Conservation (phyloP, 148 eudicot genomes). For the Talinum fruticosum region DNA sequence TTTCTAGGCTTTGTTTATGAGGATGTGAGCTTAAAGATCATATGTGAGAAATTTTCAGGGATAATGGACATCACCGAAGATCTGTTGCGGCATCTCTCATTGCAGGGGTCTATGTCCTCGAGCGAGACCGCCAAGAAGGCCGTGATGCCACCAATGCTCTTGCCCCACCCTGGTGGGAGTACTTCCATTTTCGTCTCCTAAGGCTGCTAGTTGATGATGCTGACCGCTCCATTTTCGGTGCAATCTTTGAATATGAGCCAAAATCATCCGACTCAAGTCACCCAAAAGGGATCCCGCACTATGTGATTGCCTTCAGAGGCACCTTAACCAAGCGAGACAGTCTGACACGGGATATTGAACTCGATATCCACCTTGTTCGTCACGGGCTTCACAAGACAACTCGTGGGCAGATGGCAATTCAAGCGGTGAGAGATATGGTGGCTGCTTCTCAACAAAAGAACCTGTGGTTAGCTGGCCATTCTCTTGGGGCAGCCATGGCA, state of each 20-base stretch:
- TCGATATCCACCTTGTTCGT: conserved; percentile 61
- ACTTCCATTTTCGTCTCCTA: conserved; percentile 54
- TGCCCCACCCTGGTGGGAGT: conserved; percentile 89
- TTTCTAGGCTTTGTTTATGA: background rate
- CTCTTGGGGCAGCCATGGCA: conserved; percentile 88
- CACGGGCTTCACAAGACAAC: conserved; percentile 79
- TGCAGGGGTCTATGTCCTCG: conserved; percentile 71
- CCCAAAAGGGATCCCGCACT: conserved; percentile 43
- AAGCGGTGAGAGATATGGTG: conserved; percentile 60
- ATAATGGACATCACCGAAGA: conserved; percentile 62
- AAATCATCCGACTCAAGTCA: conserved; percentile 24
- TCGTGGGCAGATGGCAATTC: conserved; percentile 63
- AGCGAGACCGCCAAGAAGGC: conserved; percentile 78
- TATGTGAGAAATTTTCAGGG: conserved; percentile 40
- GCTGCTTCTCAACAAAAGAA: conserved; percentile 52
- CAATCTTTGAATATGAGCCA: conserved; percentile 56
- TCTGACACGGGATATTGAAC: conserved; percentile 59
- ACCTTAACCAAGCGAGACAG: conserved; percentile 73
- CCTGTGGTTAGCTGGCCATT: conserved; percentile 84
- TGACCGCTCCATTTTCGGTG: conserved; percentile 74
- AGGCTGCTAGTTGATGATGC: conserved; percentile 65
- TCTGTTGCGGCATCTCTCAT: conserved; percentile 84
- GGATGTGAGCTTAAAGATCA: background rate
- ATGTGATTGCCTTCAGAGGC: conserved; percentile 79
- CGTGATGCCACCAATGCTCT: conserved; percentile 54